Evolutionary conservation across 2,329 filamentous ascomycete species (phyloP).

Genomic region (Apiospora kogelbergensis): DNA sequence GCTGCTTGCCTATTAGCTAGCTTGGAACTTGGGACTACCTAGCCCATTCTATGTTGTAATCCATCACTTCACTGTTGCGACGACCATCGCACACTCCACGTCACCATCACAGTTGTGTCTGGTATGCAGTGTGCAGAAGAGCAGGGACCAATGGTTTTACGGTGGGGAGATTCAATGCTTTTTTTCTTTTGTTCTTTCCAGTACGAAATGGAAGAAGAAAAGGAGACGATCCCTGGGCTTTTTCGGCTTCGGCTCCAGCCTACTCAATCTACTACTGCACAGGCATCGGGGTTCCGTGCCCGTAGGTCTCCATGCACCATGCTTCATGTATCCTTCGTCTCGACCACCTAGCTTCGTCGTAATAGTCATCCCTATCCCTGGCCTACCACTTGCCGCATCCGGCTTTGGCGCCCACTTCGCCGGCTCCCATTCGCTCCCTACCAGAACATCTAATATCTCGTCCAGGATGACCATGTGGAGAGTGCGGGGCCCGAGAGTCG

Average conservation of each 20-base stretch:
- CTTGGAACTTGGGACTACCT: too few species aligned
- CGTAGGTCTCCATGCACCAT: neutral
- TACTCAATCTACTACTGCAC: neutral
- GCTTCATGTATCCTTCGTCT: neutral
- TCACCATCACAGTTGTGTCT: neutral
- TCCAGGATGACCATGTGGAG: constrained; percentile 13
- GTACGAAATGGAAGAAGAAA: neutral
- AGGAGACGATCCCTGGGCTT: neutral
- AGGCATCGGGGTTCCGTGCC: neutral
- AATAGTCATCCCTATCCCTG: neutral
- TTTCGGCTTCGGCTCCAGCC: neutral
- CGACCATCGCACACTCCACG: neutral
- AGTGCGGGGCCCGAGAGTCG: constrained; percentile 24
- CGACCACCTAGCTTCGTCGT: neutral
- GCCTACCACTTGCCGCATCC: neutral
- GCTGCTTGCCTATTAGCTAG: neutral
- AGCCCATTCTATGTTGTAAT: neutral
- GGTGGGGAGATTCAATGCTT: neutral
- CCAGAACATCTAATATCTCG: neutral
- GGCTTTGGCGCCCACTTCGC: neutral
- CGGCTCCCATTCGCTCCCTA: neutral
- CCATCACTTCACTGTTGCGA: constrained; percentile 2
- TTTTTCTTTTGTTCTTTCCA: too few species aligned
- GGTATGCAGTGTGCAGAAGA: neutral
- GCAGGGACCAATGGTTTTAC: neutral